Percentiles rank a stretch among this genome's conserved stretches.
phyloP scores from a whole-genome alignment of 345 rosid genomes.

The Eucalyptus virginea region DNA sequence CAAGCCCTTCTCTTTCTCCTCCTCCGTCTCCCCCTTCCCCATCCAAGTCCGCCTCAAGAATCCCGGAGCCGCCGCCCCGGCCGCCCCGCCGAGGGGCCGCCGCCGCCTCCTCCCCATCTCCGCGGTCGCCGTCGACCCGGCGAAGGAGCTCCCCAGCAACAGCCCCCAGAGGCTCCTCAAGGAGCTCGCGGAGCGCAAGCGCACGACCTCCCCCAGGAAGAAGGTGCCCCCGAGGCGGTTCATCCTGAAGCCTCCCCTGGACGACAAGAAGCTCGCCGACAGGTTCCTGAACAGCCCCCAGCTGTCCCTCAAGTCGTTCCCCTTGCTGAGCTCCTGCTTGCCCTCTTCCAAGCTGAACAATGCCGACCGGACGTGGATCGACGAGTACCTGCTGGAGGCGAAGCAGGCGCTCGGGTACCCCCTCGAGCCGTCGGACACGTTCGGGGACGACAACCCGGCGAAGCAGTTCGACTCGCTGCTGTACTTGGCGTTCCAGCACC shows the following conservation, averaged over 20 bases:
- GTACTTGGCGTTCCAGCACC: constrained; percentile 89
- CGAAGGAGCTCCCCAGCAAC: constrained; percentile 45
- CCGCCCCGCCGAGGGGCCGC: not conserved
- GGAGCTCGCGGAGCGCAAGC: constrained; percentile 85
- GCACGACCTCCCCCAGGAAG: constrained; percentile 47
- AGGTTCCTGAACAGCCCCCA: constrained; percentile 86
- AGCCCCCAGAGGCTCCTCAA: constrained; percentile 90
- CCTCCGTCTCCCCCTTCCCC: constrained; percentile 39
- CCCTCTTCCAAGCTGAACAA: constrained; percentile 76
- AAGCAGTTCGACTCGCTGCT: constrained; percentile 83
- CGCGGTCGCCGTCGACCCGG: constrained; percentile 50
- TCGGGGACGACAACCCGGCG: constrained; percentile 84
- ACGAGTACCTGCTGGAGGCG: constrained; percentile 80
- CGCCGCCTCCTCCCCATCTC: constrained; percentile 19
- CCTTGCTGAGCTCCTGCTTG: constrained; percentile 75
- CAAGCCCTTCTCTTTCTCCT: constrained; percentile 35
- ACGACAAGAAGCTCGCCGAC: constrained; percentile 65
- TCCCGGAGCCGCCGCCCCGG: no score
- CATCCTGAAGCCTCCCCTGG: constrained; percentile 76
- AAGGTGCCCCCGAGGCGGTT: constrained; percentile 58
- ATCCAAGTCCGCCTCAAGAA: constrained; percentile 3
- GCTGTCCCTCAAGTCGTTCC: constrained; percentile 77
- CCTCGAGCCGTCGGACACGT: constrained; percentile 45
- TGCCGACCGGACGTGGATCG: constrained; percentile 86
- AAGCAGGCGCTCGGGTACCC: constrained; percentile 94